Conservation (phyloP, 257 asterid genomes). For the Cinchona pubescens region DNA sequence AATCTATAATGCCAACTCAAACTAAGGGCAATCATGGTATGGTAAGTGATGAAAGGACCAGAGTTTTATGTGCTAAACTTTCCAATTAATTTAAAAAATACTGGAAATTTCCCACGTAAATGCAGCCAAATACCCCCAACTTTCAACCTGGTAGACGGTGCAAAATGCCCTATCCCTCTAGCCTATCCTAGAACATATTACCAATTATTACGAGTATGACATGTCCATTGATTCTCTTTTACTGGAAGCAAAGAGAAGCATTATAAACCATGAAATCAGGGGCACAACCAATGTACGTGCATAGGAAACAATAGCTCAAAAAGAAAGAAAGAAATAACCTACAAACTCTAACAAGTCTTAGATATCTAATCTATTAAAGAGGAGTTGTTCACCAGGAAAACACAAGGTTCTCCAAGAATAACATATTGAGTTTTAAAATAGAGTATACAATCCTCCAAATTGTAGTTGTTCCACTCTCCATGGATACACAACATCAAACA, state of each 20-base stretch:
- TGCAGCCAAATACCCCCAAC: too few species aligned
- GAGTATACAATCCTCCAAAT: background rate
- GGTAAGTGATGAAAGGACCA: too few species aligned
- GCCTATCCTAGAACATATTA: too few species aligned
- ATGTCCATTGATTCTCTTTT: background rate
- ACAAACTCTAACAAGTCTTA: too few species aligned
- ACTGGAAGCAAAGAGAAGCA: background rate
- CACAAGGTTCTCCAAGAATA: background rate
- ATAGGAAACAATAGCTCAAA: background rate
- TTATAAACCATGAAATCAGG: background rate
- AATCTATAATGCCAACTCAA: too few species aligned
- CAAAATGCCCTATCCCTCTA: background rate
- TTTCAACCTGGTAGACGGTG: too few species aligned
- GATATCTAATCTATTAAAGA: background rate
- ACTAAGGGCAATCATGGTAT: too few species aligned
- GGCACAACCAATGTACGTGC: background rate
- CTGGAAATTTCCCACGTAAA: too few species aligned
- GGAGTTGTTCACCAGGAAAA: background rate
- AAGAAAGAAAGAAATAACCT: background rate
- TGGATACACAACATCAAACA: background rate
- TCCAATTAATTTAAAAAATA: too few species aligned
- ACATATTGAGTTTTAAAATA: background rate
- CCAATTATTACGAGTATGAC: background rate
- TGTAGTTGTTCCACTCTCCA: background rate
- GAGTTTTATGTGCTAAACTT: too few species aligned